Base-by-base conservation (phyloP, 2,329 filamentous ascomycete species). In the Leptographium procerum region DNA sequence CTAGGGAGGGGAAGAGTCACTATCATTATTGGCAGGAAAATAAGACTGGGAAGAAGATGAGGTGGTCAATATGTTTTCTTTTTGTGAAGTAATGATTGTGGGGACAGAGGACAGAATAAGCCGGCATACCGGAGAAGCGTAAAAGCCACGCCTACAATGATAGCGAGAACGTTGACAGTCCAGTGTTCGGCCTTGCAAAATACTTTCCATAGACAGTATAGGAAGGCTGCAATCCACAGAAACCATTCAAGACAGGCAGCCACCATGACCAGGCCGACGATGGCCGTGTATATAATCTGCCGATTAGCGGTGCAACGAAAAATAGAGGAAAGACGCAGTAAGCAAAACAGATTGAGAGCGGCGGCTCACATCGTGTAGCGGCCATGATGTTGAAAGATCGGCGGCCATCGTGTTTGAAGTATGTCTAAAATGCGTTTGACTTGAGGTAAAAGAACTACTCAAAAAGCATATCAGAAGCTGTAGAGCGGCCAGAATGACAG, bases 21-120 rank as follows among this genome's bases (percentile, higher is more conserved):
- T 26, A 96, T 72, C 91, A 97, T 96, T 64, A 96, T 88, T 0
- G 92, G 92, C 31, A 97, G 77, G 72, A 96, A 97, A 43, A 95
- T 87, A 57, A 79, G 79, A 66, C 90, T 94, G 64, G 48, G 43
- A 4, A 3, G 22, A 55, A 29, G 14, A 4, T 8, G n/a, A n/a
- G n/a, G 54, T 24, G 40, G 26, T 29, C 19, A 33, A 26, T 10
- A 40, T 28, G 52, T 16, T 6, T 28, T 24, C 4, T n/a, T 16
- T 19, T 19, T 19, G 40, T 10, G 26, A 29, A 14, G 43, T 5
- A 43, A 36, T 13, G 4, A 14, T 8, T 6, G 19, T 19, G 19
- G 36, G 11, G 22, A 11, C n/a, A n/a, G n/a, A n/a, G n/a, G n/a
- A 11, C 11, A 48, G n/a, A 33, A 26, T 19, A 24, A 53, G n/a